Evolutionary conservation across 805 yeast species (phyloP).

Genomic region (Sporopachydermia quercuum): DNA sequence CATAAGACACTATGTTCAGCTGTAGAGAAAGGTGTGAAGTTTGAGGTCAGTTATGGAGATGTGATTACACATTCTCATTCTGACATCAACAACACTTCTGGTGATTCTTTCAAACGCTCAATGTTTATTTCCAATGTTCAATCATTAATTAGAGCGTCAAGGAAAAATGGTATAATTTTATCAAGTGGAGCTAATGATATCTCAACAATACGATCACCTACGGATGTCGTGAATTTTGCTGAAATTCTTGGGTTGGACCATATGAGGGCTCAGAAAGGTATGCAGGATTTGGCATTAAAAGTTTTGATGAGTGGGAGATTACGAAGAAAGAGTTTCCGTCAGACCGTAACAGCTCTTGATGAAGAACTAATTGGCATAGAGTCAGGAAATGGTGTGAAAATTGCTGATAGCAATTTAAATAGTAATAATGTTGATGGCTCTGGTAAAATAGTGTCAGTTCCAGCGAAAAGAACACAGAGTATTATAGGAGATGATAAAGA

Average conservation of each 20-base stretch:
- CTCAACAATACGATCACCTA: constrained; percentile 47
- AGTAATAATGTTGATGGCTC: too few relatives aligned
- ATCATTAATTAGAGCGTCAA: constrained; percentile 64
- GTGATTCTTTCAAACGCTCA: constrained; percentile 26
- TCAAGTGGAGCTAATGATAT: constrained; percentile 54
- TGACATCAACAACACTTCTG: constrained; percentile 14
- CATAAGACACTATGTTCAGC: constrained; percentile 81
- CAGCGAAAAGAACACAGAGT: too few relatives aligned
- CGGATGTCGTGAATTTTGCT: constrained; percentile 54
- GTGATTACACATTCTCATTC: constrained; percentile 28
- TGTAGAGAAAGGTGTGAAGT: constrained; percentile 61
- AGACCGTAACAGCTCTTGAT: constrained; percentile 25
- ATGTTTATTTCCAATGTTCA: constrained; percentile 58
- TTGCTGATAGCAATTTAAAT: too few relatives aligned
- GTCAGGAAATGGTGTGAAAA: background rate
- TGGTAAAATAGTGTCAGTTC: too few relatives aligned
- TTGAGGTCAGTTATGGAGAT: constrained; percentile 61
- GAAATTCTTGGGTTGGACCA: constrained; percentile 57
- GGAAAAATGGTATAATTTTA: constrained; percentile 66
- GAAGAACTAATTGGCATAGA: background rate
- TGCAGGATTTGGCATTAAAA: constrained; percentile 43
- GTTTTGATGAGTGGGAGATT: constrained; percentile 63
- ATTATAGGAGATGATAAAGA: too few relatives aligned
- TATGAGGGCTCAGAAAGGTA: constrained; percentile 41
- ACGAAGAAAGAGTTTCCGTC: constrained; percentile 63